Base-by-base conservation (phyloP, 2,329 filamentous ascomycete genomes). In the Alternaria ventricosa region DNA sequence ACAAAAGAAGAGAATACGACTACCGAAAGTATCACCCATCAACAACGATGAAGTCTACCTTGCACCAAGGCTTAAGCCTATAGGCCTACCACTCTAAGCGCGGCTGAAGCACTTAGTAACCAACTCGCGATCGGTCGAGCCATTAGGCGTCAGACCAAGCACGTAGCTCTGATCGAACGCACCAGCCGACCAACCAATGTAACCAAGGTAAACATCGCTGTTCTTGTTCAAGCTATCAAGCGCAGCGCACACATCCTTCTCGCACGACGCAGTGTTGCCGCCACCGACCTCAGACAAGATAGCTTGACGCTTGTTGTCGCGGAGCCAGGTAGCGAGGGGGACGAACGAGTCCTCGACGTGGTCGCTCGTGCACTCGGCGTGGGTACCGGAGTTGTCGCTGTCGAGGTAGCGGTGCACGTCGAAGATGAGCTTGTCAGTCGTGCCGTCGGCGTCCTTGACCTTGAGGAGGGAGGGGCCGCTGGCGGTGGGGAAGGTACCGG, bases 391-490 rank as follows among this genome's bases (percentile, higher is more conserved):
- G 67, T 75, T 75, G 70, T 82, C 80, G 10, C 68, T 71, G 65
- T 83, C 81, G 13, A 82, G 75, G 65, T 83, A 82, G 55, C 79
- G 73, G 73, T 83, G 80, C 3, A 82, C 78, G 46, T 82, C 80
- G 66, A 82, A 81, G 71, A 82, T 77, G n/a, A 91, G 78, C 55
- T 84, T 84, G 56, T 85, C 83, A 2, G 81, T 87, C n/a, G 79
- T 81, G 2, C 87, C 87, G 67, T 90, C 87, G 0, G 84, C 86
- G 71, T 91, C 90, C 51, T 80, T 87, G 28, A 91, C 82, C 4
- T 76, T 82, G 18, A 82, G 72, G 9, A 91, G 78, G 5, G 84
- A 84, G 1, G 83, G 84, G 0, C 83, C 73, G 25, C 68, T 74
- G 12, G 71, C 74, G 20, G 67, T 67, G 5, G 66, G 64, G 51